A percentile compares a stretch with the other conserved stretches of the same genome.
Conservation (phyloP, 2,329 filamentous ascomycete species). For the Phyllosticta capitalensis region DNA sequence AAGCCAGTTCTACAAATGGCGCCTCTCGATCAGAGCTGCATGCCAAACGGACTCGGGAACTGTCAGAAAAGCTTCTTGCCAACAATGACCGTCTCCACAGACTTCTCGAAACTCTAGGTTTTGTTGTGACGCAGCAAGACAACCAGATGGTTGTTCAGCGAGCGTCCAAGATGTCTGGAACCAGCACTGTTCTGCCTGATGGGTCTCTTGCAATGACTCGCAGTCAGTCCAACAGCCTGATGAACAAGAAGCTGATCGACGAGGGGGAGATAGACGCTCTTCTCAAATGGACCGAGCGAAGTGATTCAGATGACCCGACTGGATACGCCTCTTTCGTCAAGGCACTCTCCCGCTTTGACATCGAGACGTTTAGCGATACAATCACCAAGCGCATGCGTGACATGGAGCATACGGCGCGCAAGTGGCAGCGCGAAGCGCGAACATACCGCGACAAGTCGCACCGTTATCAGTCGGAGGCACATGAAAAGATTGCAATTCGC, state of each 20-base stretch:
- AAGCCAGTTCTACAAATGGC: constrained; percentile 32
- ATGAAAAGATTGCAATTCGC: constrained; percentile 92
- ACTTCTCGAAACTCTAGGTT: constrained; percentile 79
- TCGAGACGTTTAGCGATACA: constrained; percentile 75
- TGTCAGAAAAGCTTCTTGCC: constrained; percentile 72
- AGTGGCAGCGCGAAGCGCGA: constrained; percentile 82
- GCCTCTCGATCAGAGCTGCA: constrained; percentile 37
- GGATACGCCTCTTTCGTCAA: constrained; percentile 69
- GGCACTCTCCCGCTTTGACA: constrained; percentile 67
- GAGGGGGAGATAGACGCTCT: constrained; percentile 61
- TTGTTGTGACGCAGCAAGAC: constrained; percentile 66
- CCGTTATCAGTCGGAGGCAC: constrained; percentile 68
- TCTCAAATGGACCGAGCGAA: constrained; percentile 72
- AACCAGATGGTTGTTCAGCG: constrained; percentile 68
- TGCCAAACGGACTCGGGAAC: constrained; percentile 64
- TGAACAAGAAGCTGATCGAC: constrained; percentile 47
- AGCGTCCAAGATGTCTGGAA: constrained; percentile 43
- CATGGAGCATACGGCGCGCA: constrained; percentile 83
- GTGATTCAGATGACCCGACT: constrained; percentile 56
- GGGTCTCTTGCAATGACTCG: constrained; percentile 24
- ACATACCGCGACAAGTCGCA: constrained; percentile 83
- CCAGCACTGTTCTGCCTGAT: constrained; percentile 38
- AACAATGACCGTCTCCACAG: constrained; percentile 78
- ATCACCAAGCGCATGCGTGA: constrained; percentile 87
- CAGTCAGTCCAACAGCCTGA: constrained; percentile 36